phyloP scores from a whole-genome alignment of 2,329 filamentous ascomycete genomes.

The Neofusicoccum sp. region DNA sequence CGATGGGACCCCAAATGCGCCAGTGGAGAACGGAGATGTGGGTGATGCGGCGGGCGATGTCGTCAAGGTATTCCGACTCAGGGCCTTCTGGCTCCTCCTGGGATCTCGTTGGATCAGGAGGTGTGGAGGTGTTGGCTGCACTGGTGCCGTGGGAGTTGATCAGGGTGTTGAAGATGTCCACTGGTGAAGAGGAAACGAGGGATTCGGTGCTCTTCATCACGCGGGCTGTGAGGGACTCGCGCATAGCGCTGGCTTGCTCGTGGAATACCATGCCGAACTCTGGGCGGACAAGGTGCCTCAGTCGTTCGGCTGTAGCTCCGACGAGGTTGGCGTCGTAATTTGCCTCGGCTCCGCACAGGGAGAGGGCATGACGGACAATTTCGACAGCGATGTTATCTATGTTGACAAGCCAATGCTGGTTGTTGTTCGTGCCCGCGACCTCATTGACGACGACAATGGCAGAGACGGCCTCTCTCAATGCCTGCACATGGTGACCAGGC shows the following conservation, averaged over 20 bases:
- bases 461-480: conserved; percentile 34
- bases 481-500: conserved; percentile 23
- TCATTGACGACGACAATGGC: conserved; percentile 37
- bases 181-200: conserved; percentile 37
- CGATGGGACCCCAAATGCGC: conserved; percentile 78
- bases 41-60: conserved; percentile 74
- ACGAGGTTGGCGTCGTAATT: conserved; percentile 36
- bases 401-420: conserved; percentile 40
- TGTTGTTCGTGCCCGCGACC: conserved; percentile 22
- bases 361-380: conserved; percentile 43
- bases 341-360: conserved; percentile 29
- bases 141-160: conserved; percentile 26
- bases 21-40: conserved; percentile 86
- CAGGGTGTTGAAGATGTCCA: conserved; percentile 45
- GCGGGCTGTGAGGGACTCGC: conserved; percentile 27
- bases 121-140: neutral
- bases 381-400: conserved; percentile 46
- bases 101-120: neutral
- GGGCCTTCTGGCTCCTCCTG: conserved; percentile 16
- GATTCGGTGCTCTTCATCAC: conserved; percentile 29
- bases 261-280: conserved; percentile 25
- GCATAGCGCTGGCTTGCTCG: conserved; percentile 32
- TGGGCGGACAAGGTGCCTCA: conserved; percentile 35
- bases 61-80: conserved; percentile 46
- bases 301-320: conserved; percentile 32